Evolutionary conservation across 2,329 filamentous ascomycete genomes (phyloP), one percentile per base, ranked within the genome.

Genomic region (Neofusicoccum sp.): DNA sequence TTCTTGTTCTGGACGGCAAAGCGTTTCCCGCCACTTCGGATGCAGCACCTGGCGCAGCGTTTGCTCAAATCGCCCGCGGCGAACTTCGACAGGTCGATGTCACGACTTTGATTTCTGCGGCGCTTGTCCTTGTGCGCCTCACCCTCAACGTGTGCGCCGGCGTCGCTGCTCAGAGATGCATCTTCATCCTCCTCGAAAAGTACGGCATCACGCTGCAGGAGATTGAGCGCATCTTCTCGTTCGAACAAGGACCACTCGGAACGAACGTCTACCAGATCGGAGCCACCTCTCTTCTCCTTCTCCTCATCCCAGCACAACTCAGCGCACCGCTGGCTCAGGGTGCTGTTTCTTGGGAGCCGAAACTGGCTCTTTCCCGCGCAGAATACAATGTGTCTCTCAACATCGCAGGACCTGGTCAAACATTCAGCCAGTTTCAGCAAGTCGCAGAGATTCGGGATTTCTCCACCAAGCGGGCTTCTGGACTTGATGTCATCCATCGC

Each of bases 131-230:
- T 5, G 16, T 49, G 16, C 61, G 61, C 14, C 14, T 63, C 12
- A 59, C 54, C 3, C 41, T 41, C 33, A 63, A 63, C 22, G 48
- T 62, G 29, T 62, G 59, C 16, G 45, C 39, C 2, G 49, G 29
- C 5, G 45, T 39, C 37, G 48, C 59, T 16, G 59, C 48, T 12
- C 59, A 62, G 16, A 22, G 59, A 6, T 54, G 34, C 22, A 34
- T 62, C 41, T 62, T 62, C 59, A 54, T 62, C n/a, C 41, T 62
- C 3, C 31, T 62, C 6, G 59, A 62, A 31, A 62, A 62, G 16
- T 62, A 48, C 11, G 59, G 59, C 11, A 45, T 62, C 37, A 54
- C 59, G 1, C 33, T 62, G 37, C 59, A 28, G 5, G 47, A 62
- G 33, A 62, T 62, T 8, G 59, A 62, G 7, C 29, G 59, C 16